Percentiles rank a stretch among this genome's conserved stretches.
phyloP scores from a whole-genome alignment of 2,329 filamentous ascomycete genomes.

The Ophiostoma sp. region DNA sequence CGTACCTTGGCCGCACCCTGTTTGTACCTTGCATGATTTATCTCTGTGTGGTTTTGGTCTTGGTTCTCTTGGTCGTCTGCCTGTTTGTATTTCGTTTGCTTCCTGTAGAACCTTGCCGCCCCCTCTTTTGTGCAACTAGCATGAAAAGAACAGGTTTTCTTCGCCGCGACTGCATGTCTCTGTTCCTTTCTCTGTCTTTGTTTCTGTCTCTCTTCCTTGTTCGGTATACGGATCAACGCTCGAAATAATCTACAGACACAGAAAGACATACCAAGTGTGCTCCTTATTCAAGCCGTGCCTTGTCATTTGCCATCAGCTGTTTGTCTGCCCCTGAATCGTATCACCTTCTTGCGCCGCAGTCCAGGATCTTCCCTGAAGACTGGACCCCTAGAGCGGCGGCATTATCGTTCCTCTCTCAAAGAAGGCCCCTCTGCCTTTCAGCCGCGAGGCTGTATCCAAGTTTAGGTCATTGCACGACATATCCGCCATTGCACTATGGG shows the following conservation, averaged over 20 bases:
- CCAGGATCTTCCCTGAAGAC: not conserved
- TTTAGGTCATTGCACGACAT: conserved; percentile 6
- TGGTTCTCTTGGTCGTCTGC: not conserved
- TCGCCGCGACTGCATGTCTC: not conserved
- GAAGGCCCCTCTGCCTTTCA: not conserved
- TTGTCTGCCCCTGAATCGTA: not conserved
- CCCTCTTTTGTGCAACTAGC: not conserved
- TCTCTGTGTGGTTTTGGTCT: not conserved
- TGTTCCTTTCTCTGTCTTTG: not conserved
- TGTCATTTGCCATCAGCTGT: not conserved
- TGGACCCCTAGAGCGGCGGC: not conserved
- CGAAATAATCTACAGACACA: not conserved
- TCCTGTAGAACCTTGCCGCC: not conserved
- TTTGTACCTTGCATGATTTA: not conserved
- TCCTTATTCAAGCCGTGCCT: not conserved
- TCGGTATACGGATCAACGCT: not conserved
- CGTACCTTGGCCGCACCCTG: not conserved
- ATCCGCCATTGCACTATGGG: not conserved
- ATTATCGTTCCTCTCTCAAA: not conserved
- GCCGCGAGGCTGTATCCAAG: conserved; percentile 4
- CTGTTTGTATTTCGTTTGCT: not conserved
- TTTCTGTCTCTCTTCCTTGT: not conserved
- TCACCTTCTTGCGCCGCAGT: not conserved
- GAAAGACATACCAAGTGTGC: not conserved
- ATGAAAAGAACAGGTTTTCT: not conserved